phyloP scores from a whole-genome alignment of 2,329 filamentous ascomycete species.

The Botrytis fragariae region DNA sequence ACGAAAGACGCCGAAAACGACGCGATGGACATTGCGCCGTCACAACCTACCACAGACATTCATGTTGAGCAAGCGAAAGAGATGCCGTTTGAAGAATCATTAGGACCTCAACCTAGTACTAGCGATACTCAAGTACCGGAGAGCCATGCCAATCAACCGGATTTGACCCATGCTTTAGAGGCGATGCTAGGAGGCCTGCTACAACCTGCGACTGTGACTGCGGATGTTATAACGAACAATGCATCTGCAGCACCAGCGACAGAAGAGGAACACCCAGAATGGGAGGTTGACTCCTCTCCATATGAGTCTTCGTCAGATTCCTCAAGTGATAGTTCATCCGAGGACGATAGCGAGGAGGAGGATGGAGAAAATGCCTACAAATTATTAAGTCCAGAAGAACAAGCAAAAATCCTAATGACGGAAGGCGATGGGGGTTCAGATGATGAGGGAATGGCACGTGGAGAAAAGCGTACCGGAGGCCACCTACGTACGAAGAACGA shows the following conservation, averaged over 20 bases:
- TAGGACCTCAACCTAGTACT: not conserved
- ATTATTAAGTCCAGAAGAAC: slow-evolving; percentile 76
- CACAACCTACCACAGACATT: not conserved
- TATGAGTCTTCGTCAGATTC: slow-evolving; percentile 64
- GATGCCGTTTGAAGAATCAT: not conserved
- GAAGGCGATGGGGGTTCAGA: slow-evolving; percentile 76
- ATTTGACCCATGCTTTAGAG: slow-evolving; percentile 35
- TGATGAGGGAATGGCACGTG: slow-evolving; percentile 60
- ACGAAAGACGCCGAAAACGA: not conserved
- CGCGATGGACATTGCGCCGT: slow-evolving; percentile 3
- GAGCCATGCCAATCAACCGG: slow-evolving; percentile 21
- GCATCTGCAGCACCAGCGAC: slow-evolving; percentile 1
- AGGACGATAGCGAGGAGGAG: slow-evolving; percentile 54
- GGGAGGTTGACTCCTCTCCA: slow-evolving; percentile 78
- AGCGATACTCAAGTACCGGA: slow-evolving; percentile 3
- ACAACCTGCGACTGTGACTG: slow-evolving; percentile 8
- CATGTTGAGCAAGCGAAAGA: not conserved
- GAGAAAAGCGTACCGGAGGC: slow-evolving; percentile 41
- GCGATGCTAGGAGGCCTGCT: slow-evolving; percentile 33
- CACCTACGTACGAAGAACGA: slow-evolving; percentile 83
- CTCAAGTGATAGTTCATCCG: slow-evolving; percentile 54
- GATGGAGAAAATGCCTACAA: slow-evolving; percentile 60
- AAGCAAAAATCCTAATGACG: slow-evolving; percentile 76
- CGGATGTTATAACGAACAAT: not conserved
- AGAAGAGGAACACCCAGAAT: slow-evolving; percentile 62